Evolutionary conservation across 202 grass and related monocot genomes (phyloP).

Genomic region (Schoenoplectus tabernaemontani): DNA sequence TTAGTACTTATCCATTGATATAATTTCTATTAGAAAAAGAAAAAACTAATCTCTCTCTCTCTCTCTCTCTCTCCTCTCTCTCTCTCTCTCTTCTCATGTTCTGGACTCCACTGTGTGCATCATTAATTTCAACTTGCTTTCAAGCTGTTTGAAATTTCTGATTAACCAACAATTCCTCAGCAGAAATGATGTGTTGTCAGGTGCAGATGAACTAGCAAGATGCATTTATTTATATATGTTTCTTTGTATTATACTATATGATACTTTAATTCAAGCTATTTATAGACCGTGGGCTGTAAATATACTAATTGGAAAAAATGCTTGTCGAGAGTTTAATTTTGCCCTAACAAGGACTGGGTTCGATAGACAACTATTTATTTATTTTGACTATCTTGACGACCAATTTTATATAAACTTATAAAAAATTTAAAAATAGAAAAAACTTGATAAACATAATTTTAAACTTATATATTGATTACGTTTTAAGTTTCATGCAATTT

Average conservation of each 20-base stretch:
- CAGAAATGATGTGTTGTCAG: not conserved
- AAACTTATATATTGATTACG: too few species aligned
- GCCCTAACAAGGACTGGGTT: too few species aligned
- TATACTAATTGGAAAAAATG: not conserved
- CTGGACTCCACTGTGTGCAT: not conserved
- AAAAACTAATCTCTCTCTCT: not conserved
- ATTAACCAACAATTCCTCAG: not conserved
- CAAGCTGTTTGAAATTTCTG: not conserved
- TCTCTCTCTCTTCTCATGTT: too few species aligned
- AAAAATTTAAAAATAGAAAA: too few species aligned
- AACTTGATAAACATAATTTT: too few species aligned
- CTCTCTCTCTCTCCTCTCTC: too few species aligned
- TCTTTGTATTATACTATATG: not conserved
- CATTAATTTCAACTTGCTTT: slow-evolving; percentile 11
- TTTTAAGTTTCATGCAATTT: too few species aligned
- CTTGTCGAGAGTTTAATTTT: not conserved
- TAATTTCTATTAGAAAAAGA: not conserved
- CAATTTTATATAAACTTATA: too few species aligned
- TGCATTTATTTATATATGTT: not conserved
- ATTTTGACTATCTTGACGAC: too few species aligned
- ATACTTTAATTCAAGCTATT: not conserved
- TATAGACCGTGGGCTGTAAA: not conserved
- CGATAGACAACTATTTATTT: too few species aligned
- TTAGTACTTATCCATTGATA: not conserved
- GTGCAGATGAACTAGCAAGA: not conserved